Percentiles rank a stretch among this genome's conserved stretches.
Conservation (phyloP, 208 protist species). For the Ichthyophonus hoferi region DNA sequence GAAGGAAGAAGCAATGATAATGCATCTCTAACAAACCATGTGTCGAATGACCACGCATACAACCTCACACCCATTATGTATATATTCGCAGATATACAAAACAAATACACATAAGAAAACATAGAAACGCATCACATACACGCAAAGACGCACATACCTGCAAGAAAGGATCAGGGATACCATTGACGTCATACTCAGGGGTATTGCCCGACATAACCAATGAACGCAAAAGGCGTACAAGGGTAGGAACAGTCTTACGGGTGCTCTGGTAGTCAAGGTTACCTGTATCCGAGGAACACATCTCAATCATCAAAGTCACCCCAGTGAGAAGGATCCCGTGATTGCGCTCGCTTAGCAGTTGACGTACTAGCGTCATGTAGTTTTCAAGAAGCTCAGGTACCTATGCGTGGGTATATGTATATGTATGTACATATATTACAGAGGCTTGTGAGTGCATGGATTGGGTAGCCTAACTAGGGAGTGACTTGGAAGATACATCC, state of each 20-base stretch:
- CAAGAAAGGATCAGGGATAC: constrained; percentile 94
- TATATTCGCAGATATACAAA: no score
- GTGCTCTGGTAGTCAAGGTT: constrained; percentile 55
- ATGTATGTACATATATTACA: neutral
- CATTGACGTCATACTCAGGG: constrained; percentile 86
- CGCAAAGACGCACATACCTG: constrained; percentile 70
- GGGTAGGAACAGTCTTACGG: constrained; percentile 71
- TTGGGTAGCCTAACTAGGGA: no score
- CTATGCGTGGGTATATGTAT: constrained; percentile 46
- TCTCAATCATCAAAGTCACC: constrained; percentile 82
- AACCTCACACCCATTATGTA: no score
- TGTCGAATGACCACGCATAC: no score
- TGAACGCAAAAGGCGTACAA: constrained; percentile 85
- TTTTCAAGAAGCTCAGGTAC: constrained; percentile 84
- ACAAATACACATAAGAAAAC: no score
- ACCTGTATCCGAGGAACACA: constrained; percentile 53
- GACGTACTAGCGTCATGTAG: constrained; percentile 70
- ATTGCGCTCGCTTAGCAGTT: constrained; percentile 56
- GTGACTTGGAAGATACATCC: no score
- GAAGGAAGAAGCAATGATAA: no score
- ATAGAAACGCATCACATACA: no score
- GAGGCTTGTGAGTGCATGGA: no score
- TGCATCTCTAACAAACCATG: no score
- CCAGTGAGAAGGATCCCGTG: constrained; percentile 75
- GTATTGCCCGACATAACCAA: constrained; percentile 84